Percentiles rank a stretch among this genome's conserved stretches.
Evolutionary conservation across 345 rosid species (phyloP).

Genomic region (Anastatica hierochuntica): DNA sequence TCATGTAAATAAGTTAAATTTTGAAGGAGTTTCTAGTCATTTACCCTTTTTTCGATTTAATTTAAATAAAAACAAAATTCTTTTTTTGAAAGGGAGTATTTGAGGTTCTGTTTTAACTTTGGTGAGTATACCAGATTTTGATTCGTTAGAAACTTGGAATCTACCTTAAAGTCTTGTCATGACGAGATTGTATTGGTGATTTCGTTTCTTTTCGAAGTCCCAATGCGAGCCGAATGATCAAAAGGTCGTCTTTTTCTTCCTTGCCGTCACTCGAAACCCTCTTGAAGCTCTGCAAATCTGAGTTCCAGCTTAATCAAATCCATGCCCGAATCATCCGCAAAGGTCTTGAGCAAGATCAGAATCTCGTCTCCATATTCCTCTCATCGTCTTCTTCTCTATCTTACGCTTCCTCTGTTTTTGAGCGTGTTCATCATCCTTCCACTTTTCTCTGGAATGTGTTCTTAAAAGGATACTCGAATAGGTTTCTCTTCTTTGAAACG

Average conservation of each 20-base stretch:
- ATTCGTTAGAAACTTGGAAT: no score
- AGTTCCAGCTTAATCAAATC: constrained; percentile 42
- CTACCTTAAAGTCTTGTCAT: background rate
- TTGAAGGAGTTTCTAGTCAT: no score
- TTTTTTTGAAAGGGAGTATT: no score
- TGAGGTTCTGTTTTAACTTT: no score
- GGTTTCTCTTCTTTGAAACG: constrained; percentile 21
- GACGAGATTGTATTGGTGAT: background rate
- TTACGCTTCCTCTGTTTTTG: constrained; percentile 41
- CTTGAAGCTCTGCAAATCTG: constrained; percentile 41
- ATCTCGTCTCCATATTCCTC: constrained; percentile 39
- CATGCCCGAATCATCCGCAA: constrained; percentile 56
- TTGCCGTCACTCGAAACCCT: constrained; percentile 40
- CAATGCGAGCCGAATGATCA: constrained; percentile 28
- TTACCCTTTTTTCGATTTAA: no score
- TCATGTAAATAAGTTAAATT: no score
- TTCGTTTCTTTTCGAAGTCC: no score
- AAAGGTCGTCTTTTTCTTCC: constrained; percentile 2
- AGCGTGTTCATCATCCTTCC: constrained; percentile 35
- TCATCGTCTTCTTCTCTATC: constrained; percentile 33
- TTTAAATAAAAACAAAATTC: no score
- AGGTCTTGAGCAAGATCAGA: constrained; percentile 71
- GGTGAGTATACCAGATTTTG: no score
- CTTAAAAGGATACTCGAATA: constrained; percentile 32
- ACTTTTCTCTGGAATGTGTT: constrained; percentile 54